Evolutionary conservation across 257 asterid species (phyloP), one percentile per base, ranked within the genome.

Genomic region (Solanum ahanhuiri): DNA sequence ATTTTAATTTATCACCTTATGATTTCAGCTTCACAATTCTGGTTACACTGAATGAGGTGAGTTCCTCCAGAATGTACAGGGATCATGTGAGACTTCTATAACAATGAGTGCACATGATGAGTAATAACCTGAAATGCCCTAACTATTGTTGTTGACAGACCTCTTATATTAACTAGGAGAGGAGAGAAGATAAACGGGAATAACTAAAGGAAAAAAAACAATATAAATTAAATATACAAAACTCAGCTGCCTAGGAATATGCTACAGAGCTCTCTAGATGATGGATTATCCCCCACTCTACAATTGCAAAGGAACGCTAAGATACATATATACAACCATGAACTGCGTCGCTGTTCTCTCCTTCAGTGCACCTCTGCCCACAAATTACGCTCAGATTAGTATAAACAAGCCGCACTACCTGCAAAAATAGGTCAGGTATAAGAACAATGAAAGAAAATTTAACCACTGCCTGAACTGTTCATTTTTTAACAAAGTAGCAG

Each of bases 121-220:
- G 73, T 20, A 37, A 37, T 39, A 41, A 10, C 48, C 34, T 39
- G 35, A 81, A 66, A 33, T 72, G 57, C 15, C 88, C 87, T 87
- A 58, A 75, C 84, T n/a, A 83, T 63, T 81, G 89, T 58, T 25
- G 58, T 66, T 25, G 82, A 77, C 87, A 83, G 72, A 54, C 83
- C 66, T 83, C 87, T 83, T 34, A 83, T 22, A 31, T 86, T 88
- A 88, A 86, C 33, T 35, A 81, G 70, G 69, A 83, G 35, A 85
- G 87, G 20, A 81, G 82, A 85, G 51, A 85, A 81, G 25, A 84
- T 83, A 82, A 87, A 89, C 92, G 81, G 86, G 86, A 88, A 64
- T 39, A 83, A 88, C 31, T 34, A 35, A 81, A 87, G 37, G 66
- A 35, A 57, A 35, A 60, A 37, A 82, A 12, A 77, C 87, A 71